Evolutionary conservation across 2,329 filamentous ascomycete species (phyloP).

Genomic region (Ophiostoma himal-ulmi): DNA sequence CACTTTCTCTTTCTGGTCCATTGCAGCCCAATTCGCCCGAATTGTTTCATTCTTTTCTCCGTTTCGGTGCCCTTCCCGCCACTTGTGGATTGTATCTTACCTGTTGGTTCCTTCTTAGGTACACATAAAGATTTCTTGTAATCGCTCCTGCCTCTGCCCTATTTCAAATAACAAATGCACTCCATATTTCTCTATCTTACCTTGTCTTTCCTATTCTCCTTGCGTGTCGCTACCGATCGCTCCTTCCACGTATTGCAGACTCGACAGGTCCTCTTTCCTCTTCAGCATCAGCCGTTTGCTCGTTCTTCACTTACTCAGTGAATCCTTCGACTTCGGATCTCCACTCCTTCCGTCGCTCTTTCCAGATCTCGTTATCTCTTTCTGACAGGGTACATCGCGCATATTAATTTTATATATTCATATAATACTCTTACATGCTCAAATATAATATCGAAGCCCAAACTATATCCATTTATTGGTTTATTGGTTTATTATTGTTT

Average conservation of each 20-base stretch:
- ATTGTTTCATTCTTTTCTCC: background rate
- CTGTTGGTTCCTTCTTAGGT: background rate
- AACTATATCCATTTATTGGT: background rate
- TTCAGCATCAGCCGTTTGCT: background rate
- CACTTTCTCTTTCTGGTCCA: constrained; percentile 2
- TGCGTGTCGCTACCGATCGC: background rate
- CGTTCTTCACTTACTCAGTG: background rate
- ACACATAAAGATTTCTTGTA: background rate
- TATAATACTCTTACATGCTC: background rate
- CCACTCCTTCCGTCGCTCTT: constrained; percentile 12
- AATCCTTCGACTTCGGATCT: background rate
- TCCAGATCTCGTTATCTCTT: constrained; percentile 8
- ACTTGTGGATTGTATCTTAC: background rate
- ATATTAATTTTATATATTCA: background rate
- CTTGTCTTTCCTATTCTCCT: background rate
- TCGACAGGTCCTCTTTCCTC: background rate
- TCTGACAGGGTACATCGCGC: background rate
- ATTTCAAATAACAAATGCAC: background rate
- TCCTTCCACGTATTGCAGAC: background rate
- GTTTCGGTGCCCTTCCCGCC: background rate
- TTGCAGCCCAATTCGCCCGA: background rate
- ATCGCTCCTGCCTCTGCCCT: background rate
- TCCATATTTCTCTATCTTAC: background rate
- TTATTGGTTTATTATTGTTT: background rate
- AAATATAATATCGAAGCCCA: background rate